Evolutionary conservation across 2,329 filamentous ascomycete genomes (phyloP).

Genomic region (Lasiodiplodia hormozganensis): DNA sequence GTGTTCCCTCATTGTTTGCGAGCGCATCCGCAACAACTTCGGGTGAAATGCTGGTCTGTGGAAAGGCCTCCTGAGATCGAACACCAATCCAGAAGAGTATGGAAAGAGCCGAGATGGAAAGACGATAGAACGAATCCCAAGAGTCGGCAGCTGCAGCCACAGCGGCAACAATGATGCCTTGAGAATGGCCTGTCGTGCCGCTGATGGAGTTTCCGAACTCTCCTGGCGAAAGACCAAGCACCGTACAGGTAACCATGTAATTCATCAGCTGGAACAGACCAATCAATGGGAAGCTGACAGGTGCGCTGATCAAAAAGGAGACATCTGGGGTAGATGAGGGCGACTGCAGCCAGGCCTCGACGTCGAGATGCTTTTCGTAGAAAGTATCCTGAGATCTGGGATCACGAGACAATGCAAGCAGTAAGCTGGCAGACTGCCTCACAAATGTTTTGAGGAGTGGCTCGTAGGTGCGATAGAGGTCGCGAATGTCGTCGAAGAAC

Average conservation of each 20-base stretch:
- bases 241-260: conserved; percentile 36
- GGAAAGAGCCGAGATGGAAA: conserved; percentile 38
- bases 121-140: conserved; percentile 45
- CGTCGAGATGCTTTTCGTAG: conserved; percentile 34
- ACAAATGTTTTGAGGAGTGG: neutral
- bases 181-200: conserved; percentile 48
- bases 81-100: conserved; percentile 48
- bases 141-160: conserved; percentile 41
- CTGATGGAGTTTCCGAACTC: conserved; percentile 37
- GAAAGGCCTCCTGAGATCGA: conserved; percentile 37
- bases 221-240: conserved; percentile 41
- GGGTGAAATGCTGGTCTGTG: conserved; percentile 31
- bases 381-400: neutral
- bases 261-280: conserved; percentile 45
- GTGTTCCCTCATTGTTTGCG: conserved; percentile 36
- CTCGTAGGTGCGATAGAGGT: conserved; percentile 38
- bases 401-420: conserved; percentile 13
- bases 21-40: conserved; percentile 30
- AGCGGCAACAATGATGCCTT: conserved; percentile 48
- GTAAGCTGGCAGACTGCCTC: conserved; percentile 6
- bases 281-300: conserved; percentile 51
- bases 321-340: conserved; percentile 38
- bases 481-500: conserved; percentile 38
- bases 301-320: conserved; percentile 46
- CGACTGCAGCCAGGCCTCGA: conserved; percentile 39